A percentile compares a stretch with the other conserved stretches of the same genome.
phyloP scores from a whole-genome alignment of 176 grass and related monocot species.

The Oropetium thomaeum region DNA sequence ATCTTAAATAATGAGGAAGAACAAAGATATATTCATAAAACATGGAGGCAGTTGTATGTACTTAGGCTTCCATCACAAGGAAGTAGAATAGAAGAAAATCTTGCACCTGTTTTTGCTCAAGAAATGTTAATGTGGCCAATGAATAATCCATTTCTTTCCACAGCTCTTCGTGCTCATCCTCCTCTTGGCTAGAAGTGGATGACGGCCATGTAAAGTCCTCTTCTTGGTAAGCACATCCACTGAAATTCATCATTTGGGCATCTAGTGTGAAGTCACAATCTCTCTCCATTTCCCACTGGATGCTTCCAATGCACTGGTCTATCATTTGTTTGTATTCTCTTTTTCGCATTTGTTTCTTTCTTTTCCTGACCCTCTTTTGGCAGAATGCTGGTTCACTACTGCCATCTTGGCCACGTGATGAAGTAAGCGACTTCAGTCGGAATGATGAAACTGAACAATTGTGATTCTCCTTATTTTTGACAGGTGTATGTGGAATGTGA shows the following conservation, averaged over 20 bases:
- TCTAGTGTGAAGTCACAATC: slow-evolving; percentile 41
- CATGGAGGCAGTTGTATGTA: slow-evolving; percentile 11
- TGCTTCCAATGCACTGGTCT: slow-evolving; percentile 64
- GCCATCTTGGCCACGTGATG: slow-evolving; percentile 1
- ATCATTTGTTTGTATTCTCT: slow-evolving; percentile 61
- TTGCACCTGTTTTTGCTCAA: slow-evolving; percentile 68
- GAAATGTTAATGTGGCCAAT: slow-evolving; percentile 55
- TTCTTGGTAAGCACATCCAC: slow-evolving; percentile 32
- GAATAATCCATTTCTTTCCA: slow-evolving; percentile 90
- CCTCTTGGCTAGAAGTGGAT: slow-evolving; percentile 36
- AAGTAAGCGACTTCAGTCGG: slow-evolving; percentile 19
- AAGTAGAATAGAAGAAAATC: slow-evolving; percentile 4
- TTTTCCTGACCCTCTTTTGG: slow-evolving; percentile 39
- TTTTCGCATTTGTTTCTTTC: slow-evolving; percentile 38
- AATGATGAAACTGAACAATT: neutral
- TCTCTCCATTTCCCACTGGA: slow-evolving; percentile 59
- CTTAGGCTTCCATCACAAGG: neutral
- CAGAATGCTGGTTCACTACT: slow-evolving; percentile 31
- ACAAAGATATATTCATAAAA: slow-evolving; percentile 19
- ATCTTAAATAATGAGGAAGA: neutral
- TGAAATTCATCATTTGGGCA: slow-evolving; percentile 11
- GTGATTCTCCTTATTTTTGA: slow-evolving; percentile 39
- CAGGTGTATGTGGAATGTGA: slow-evolving; percentile 25
- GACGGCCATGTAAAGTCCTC: slow-evolving; percentile 74
- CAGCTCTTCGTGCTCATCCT: slow-evolving; percentile 65